These are phyloP conservation scores for Plantago ovata DNA, from an alignment of 257 asterid genomes.

Conservation along the genomic window DNA sequence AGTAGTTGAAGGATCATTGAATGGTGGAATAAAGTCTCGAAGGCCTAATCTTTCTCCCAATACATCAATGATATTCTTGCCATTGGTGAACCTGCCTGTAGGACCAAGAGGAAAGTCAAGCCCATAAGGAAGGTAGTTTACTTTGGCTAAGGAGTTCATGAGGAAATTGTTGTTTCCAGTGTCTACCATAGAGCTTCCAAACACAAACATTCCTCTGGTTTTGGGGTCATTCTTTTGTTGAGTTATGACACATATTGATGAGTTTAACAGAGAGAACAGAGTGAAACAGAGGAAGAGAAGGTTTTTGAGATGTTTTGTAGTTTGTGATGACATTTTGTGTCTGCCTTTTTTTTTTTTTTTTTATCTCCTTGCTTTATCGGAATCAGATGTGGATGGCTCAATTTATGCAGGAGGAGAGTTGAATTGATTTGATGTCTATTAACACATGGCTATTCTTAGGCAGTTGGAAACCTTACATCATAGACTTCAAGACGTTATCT, in stretches of 20 bases:
- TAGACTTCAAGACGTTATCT: too few species aligned
- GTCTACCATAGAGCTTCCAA: slow-evolving; percentile 83
- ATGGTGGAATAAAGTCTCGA: slow-evolving; percentile 49
- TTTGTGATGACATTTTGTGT: slow-evolving; percentile 14
- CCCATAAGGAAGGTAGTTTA: slow-evolving; percentile 65
- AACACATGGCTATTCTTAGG: too few species aligned
- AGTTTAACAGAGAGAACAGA: slow-evolving; percentile 14
- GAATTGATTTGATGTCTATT: not conserved
- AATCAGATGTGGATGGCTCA: slow-evolving; percentile 5
- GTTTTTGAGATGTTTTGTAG: slow-evolving; percentile 6
- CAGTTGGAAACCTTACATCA: too few species aligned
- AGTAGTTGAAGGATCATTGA: slow-evolving; percentile 57
- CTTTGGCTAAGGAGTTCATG: slow-evolving; percentile 48
- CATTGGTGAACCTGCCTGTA: slow-evolving; percentile 74
- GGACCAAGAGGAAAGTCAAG: slow-evolving; percentile 53
- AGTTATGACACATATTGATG: slow-evolving; percentile 12
- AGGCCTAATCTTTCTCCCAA: slow-evolving; percentile 42
- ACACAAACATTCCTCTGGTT: slow-evolving; percentile 65
- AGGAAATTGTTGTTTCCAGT: slow-evolving; percentile 77
- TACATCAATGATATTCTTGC: slow-evolving; percentile 58
- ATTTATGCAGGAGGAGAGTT: slow-evolving; percentile 21
- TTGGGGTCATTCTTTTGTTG: slow-evolving; percentile 18
- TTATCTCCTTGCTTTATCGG: not conserved
- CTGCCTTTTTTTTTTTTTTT: not conserved
- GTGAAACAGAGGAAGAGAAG: slow-evolving; percentile 10